A percentile compares a stretch with the other conserved stretches of the same genome.
phyloP scores from a whole-genome alignment of 768 basidiomycete genomes.

The Cyclocybe aegerita region DNA sequence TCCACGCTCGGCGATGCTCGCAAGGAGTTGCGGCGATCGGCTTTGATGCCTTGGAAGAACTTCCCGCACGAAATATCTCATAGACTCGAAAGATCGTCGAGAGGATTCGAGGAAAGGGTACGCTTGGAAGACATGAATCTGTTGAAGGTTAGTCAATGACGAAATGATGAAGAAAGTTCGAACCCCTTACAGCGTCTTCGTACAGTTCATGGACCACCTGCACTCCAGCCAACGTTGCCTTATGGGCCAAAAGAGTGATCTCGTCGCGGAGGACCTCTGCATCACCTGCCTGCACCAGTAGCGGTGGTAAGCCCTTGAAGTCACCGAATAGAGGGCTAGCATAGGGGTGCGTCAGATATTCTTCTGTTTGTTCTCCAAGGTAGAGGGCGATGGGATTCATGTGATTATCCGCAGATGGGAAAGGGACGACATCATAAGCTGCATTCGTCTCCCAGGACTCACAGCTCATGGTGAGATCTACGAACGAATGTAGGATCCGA shows the following conservation, averaged over 20 bases:
- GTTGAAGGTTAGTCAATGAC: neutral
- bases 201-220: constrained; percentile 86
- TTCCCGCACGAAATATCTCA: constrained; percentile 65
- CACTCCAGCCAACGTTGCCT: constrained; percentile 85
- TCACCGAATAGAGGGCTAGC: constrained; percentile 94
- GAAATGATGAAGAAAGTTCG: neutral
- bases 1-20: constrained; percentile 51
- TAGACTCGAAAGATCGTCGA: constrained; percentile 67
- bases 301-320: constrained; percentile 80
- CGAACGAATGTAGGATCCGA: constrained; percentile 1
- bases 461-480: constrained; percentile 95
- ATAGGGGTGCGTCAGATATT: constrained; percentile 94
- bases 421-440: constrained; percentile 79
- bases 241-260: constrained; percentile 87
- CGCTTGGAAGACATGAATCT: constrained; percentile 92
- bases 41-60: constrained; percentile 54
- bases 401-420: constrained; percentile 74
- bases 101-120: constrained; percentile 76
- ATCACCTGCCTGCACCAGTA: constrained; percentile 91
- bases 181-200: constrained; percentile 76
- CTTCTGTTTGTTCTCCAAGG: constrained; percentile 75
- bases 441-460: constrained; percentile 98
- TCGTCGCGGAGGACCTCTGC: constrained; percentile 96
- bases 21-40: constrained; percentile 51
- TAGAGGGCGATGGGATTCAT: constrained; percentile 94